Base-by-base conservation (phyloP, 75 land plant species). In the Cupressus sempervirens region DNA sequence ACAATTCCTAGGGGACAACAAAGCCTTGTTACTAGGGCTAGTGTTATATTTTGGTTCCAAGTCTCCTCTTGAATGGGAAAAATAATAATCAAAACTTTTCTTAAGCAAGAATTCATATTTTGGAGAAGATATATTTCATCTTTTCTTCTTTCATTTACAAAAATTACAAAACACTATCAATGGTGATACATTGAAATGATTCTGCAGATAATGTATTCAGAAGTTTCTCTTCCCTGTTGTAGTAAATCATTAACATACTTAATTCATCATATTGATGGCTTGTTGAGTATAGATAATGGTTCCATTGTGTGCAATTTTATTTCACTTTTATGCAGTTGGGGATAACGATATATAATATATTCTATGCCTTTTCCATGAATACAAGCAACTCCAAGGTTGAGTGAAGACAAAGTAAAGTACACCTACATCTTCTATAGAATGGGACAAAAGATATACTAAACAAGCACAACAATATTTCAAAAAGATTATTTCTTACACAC, bases 1-100 rank as follows among this genome's bases (percentile, higher is more conserved):
- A 92, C 94, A 15, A 93, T 93, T 94, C 95, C 95, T 30, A 87
- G 95, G 70, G 95, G 94, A 54, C 95, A 93, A 75, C 95, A 93
- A 84, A 93, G 95, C 82, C 90, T 93, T 75, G 95, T 93, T 46
- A 93, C 95, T 70, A 92, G 95, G 95, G 95, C 90, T 84, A 83
- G 91, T 15, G 30, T 82, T 82, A 5, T 75, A 65, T 18, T 65
- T 84, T 41, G 14, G 18, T 26, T n/a, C 7, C 26, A 14, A 34
- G 15, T 13, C 8, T 43, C 11, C 20, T 77, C 29, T 77, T 41
- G 7, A 30, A 77, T 77, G 50, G 48, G 34, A 20, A 34, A 82
- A n/a, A 82, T 82, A 40, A 48, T 13, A 82, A 82, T 8, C 54
- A 16, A n/a, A 40, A 43, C 46, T 77, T 77, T 77, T 18, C 45